Percentiles rank a stretch among this genome's conserved stretches.
Evolutionary conservation across 371 early-diverging fungal genomes (phyloP).

Genomic region (Amoeboaphelidium protococcarum): DNA sequence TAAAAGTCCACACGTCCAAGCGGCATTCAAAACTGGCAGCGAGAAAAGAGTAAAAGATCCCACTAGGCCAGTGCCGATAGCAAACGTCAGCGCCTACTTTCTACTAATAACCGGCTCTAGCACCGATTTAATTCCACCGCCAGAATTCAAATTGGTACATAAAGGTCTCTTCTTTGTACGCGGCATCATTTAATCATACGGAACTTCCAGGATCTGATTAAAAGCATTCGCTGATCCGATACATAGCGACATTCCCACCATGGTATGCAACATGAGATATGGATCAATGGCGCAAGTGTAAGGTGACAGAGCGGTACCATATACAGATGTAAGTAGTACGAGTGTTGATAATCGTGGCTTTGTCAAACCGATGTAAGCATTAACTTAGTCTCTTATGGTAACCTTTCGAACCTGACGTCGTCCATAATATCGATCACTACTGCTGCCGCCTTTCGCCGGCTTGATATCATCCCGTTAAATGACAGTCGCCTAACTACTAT

Average conservation of each 20-base stretch:
- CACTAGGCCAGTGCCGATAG: constrained; percentile 30
- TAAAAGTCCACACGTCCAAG: constrained; percentile 38
- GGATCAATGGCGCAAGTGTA: constrained; percentile 31
- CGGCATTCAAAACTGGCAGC: constrained; percentile 49
- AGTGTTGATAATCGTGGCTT: constrained; percentile 66
- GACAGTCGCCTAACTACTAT: no score
- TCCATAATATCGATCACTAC: no score
- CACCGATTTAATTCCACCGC: no score
- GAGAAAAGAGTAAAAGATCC: constrained; percentile 24
- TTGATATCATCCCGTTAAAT: no score
- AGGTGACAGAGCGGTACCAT: constrained; percentile 79
- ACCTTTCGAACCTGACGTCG: no score
- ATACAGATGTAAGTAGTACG: constrained; percentile 77
- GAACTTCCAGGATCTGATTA: constrained; percentile 85
- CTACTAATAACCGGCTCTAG: no score
- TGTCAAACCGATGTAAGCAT: constrained; percentile 16
- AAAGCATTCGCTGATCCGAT: constrained; percentile 74
- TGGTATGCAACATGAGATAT: constrained; percentile 34
- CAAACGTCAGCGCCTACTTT: constrained; percentile 51
- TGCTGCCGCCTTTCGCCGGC: no score
- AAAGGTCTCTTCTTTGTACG: constrained; percentile 57
- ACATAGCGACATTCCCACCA: constrained; percentile 67
- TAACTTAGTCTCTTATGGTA: no score
- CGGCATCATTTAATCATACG: constrained; percentile 90
- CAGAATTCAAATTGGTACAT: neutral